A percentile compares a stretch with the other conserved stretches of the same genome.
These are phyloP conservation scores for Kwoniella sp. DNA, from an alignment of 768 basidiomycete genomes.

Conservation along the genomic window DNA sequence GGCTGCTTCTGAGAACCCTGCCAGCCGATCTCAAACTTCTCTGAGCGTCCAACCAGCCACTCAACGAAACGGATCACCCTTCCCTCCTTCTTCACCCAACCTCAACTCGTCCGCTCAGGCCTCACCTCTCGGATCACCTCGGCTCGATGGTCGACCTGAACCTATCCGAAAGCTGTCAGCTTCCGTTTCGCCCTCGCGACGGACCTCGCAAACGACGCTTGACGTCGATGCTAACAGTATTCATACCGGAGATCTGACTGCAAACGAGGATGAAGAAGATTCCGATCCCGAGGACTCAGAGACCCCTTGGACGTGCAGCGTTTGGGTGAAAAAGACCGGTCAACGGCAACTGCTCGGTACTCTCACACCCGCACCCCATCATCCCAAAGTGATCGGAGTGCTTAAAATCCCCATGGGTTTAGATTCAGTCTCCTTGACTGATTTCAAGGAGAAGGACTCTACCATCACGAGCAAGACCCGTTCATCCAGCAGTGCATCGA, in stretches of 20 bases:
- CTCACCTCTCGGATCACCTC: conserved; percentile 22
- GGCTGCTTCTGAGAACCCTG: not conserved
- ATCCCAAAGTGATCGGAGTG: conserved; percentile 89
- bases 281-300: conserved; percentile 96
- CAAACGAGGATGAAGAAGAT: conserved; percentile 68
- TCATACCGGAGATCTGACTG: not conserved
- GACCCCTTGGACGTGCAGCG: conserved; percentile 85
- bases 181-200: conserved; percentile 24
- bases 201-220: conserved; percentile 2
- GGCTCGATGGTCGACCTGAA: conserved; percentile 33
- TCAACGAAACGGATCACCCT: conserved; percentile 13
- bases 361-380: conserved; percentile 87
- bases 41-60: conserved; percentile 14
- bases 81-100: conserved; percentile 13
- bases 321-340: conserved; percentile 49
- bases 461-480: conserved; percentile 3
- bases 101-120: conserved; percentile 2
- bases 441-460: conserved; percentile 18
- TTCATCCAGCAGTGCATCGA: not conserved
- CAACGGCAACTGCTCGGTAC: conserved; percentile 69
- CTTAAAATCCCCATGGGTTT: conserved; percentile 88
- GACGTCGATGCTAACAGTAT: not conserved
- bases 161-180: conserved; percentile 33
- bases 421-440: conserved; percentile 70
- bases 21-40: conserved; percentile 12